Conservation (phyloP, 495 filamentous ascomycete genomes). For the Beverwykella pulmonaria region DNA sequence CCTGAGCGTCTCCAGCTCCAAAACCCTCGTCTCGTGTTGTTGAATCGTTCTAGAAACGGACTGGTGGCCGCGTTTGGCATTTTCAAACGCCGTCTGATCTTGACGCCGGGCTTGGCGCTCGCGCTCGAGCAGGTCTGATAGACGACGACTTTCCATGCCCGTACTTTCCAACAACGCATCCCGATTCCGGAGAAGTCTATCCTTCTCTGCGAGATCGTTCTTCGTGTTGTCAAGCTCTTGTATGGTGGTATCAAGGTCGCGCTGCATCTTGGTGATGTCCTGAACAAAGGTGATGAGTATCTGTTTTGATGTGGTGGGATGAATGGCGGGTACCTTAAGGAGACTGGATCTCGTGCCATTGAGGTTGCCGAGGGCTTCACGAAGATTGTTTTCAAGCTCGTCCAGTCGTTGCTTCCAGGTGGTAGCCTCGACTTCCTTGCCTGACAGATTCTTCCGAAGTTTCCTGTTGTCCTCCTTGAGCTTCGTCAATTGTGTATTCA, state of each 20-base stretch:
- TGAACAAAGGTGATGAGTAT: constrained; percentile 47
- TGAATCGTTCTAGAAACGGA: constrained; percentile 79
- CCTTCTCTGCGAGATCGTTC: constrained; percentile 78
- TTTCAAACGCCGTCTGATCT: constrained; percentile 83
- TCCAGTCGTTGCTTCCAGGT: constrained; percentile 86
- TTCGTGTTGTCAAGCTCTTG: constrained; percentile 79
- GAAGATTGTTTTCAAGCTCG: constrained; percentile 84
- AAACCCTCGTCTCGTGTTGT: constrained; percentile 78
- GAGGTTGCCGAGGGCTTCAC: constrained; percentile 80
- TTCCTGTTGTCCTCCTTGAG: constrained; percentile 85
- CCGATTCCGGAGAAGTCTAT: constrained; percentile 85
- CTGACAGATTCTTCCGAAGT: constrained; percentile 77
- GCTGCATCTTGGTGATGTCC: constrained; percentile 84
- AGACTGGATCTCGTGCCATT: constrained; percentile 85
- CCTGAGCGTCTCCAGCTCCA: constrained; percentile 77
- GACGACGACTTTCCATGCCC: constrained; percentile 79
- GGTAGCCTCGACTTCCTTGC: constrained; percentile 81
- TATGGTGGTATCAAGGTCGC: constrained; percentile 79
- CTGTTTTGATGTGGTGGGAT: constrained; percentile 25
- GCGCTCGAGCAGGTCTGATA: constrained; percentile 87
- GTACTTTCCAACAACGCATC: constrained; percentile 88
- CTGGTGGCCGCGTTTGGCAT: constrained; percentile 81
- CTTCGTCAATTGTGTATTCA: constrained; percentile 76
- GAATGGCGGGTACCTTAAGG: constrained; percentile 60
- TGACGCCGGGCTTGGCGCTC: constrained; percentile 82